A percentile compares a stretch with the other conserved stretches of the same genome.
These are phyloP conservation scores for Phytopythium sindhum DNA, from an alignment of 352 stramenopile genomes.

Conservation along the genomic window DNA sequence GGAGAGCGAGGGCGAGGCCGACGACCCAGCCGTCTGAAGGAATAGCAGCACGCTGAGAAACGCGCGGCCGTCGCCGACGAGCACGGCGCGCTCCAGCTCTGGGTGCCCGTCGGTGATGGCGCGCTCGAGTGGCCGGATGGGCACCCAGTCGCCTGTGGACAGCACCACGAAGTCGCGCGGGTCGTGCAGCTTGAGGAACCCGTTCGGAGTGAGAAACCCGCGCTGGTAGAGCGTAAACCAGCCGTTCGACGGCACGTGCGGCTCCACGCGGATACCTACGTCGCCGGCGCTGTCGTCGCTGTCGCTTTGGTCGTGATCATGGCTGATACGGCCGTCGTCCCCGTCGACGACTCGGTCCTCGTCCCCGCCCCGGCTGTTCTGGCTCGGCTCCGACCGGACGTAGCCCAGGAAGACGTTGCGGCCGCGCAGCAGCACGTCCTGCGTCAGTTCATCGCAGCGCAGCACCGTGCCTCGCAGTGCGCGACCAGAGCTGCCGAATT, in stretches of 20 bases:
- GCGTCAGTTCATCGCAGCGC: slow-evolving; percentile 54
- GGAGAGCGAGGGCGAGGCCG: not conserved
- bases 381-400: slow-evolving; percentile 19
- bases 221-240: slow-evolving; percentile 57
- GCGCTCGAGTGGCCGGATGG: slow-evolving; percentile 56
- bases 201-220: slow-evolving; percentile 61
- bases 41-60: slow-evolving; percentile 81
- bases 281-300: slow-evolving; percentile 3
- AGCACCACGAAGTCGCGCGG: slow-evolving; percentile 71
- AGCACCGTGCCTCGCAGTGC: slow-evolving; percentile 55
- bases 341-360: not conserved
- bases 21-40: slow-evolving; percentile 44
- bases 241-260: slow-evolving; percentile 20
- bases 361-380: not conserved
- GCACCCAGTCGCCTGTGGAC: slow-evolving; percentile 70
- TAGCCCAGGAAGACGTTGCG: slow-evolving; percentile 77
- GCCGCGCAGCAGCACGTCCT: slow-evolving; percentile 60
- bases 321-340: not conserved
- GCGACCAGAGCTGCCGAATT: slow-evolving; percentile 65
- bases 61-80: slow-evolving; percentile 62
- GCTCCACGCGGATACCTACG: slow-evolving; percentile 10
- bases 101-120: slow-evolving; percentile 42
- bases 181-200: slow-evolving; percentile 72
- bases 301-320: not conserved
- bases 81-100: slow-evolving; percentile 60